A percentile compares a stretch with the other conserved stretches of the same genome.
Conservation (phyloP, 805 yeast genomes). For the Sugiyamaella boreocaroliniensis region DNA sequence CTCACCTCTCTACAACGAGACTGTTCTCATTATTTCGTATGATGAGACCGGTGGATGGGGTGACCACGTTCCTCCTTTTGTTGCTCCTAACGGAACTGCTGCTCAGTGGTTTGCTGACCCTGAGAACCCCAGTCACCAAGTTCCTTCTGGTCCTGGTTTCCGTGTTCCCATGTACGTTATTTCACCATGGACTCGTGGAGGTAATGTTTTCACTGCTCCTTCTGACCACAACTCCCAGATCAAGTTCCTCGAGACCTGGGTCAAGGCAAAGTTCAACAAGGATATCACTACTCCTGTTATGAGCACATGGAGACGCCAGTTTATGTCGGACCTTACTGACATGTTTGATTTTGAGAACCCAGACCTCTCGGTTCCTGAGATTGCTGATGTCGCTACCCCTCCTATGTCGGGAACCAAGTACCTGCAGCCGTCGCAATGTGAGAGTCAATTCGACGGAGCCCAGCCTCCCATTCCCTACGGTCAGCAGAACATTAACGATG, state of each 20-base stretch:
- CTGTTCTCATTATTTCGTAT: slow-evolving; percentile 21
- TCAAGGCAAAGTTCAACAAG: slow-evolving; percentile 13
- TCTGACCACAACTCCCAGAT: slow-evolving; percentile 24
- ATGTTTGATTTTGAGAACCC: slow-evolving; percentile 22
- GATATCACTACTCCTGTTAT: slow-evolving; percentile 12
- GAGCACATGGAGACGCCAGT: slow-evolving; percentile 21
- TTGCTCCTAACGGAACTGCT: slow-evolving; percentile 22
- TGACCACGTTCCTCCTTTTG: slow-evolving; percentile 24
- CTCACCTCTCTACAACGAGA: slow-evolving; percentile 20
- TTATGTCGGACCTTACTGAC: slow-evolving; percentile 20
- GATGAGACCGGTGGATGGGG: slow-evolving; percentile 28
- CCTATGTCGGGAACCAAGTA: slow-evolving; percentile 9
- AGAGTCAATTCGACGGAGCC: slow-evolving; percentile 6
- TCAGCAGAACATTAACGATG: slow-evolving; percentile 13
- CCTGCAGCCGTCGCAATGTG: slow-evolving; percentile 12
- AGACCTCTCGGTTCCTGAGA: slow-evolving; percentile 14
- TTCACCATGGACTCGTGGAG: slow-evolving; percentile 27
- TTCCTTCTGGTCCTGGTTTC: slow-evolving; percentile 24
- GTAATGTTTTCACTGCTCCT: slow-evolving; percentile 23
- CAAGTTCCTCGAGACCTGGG: slow-evolving; percentile 24
- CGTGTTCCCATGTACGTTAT: slow-evolving; percentile 22
- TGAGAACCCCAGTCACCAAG: slow-evolving; percentile 10
- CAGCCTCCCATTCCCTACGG: slow-evolving; percentile 23
- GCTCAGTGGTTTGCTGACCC: slow-evolving; percentile 25
- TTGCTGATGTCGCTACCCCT: slow-evolving; percentile 15